These are phyloP conservation scores for Phytophthora sojae DNA, from an alignment of 352 stramenopile species.

Conservation along the genomic window DNA sequence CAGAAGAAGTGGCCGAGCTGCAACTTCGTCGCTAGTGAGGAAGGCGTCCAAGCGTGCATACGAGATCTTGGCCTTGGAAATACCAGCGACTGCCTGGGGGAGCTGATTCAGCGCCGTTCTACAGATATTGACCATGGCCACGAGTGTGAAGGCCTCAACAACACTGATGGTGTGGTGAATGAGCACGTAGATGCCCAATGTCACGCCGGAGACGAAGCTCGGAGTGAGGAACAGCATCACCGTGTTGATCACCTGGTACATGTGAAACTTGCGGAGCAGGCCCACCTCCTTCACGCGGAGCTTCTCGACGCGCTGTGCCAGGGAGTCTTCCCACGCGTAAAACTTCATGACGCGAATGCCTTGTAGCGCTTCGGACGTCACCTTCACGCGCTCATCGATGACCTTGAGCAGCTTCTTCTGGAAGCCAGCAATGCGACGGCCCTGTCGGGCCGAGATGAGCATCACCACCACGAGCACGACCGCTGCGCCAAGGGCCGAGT, in stretches of 20 bases:
- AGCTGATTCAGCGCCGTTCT: conserved; percentile 38
- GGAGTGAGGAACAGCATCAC: conserved; percentile 50
- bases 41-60: conserved; percentile 42
- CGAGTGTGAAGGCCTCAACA: conserved; percentile 41
- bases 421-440: conserved; percentile 21
- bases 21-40: conserved; percentile 30
- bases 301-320: conserved; percentile 43
- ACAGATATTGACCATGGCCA: conserved; percentile 46
- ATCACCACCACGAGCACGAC: conserved; percentile 30
- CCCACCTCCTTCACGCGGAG: conserved; percentile 54
- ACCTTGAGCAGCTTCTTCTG: conserved; percentile 35
- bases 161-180: conserved; percentile 34
- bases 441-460: conserved; percentile 22
- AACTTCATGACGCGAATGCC: conserved; percentile 93
- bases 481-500: conserved; percentile 20
- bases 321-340: conserved; percentile 79
- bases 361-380: conserved; percentile 92
- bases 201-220: conserved; percentile 35
- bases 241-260: conserved; percentile 50
- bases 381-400: conserved; percentile 89
- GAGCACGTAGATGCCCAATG: conserved; percentile 37
- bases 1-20: neutral
- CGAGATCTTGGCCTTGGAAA: conserved; percentile 42
- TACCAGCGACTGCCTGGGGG: conserved; percentile 22
- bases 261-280: conserved; percentile 48